phyloP scores from a whole-genome alignment of 1,284 basidiomycete genomes.

The Filobasidium uniguttulatum region DNA sequence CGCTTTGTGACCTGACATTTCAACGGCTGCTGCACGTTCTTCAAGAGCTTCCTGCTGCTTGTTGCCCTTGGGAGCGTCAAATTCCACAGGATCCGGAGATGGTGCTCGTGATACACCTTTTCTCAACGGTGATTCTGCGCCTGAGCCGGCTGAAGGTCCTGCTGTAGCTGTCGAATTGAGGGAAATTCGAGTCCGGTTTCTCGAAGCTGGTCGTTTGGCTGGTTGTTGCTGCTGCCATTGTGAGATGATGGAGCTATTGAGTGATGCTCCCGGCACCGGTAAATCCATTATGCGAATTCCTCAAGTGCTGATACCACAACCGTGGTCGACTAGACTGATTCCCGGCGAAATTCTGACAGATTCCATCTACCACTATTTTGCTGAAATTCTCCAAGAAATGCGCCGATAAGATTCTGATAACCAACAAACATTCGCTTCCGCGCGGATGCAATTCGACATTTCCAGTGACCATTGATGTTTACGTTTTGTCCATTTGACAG shows the following conservation, averaged over 20 bases:
- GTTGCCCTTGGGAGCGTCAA: background rate
- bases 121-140: slow-evolving; percentile 1
- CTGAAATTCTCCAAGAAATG: too few species aligned
- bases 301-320: too few species aligned
- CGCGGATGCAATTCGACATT: too few species aligned
- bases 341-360: too few species aligned
- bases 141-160: slow-evolving; percentile 4
- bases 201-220: slow-evolving; percentile 5
- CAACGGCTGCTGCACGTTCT: background rate
- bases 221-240: slow-evolving; percentile 12
- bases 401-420: too few species aligned
- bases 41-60: background rate
- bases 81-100: background rate
- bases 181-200: slow-evolving; percentile 7
- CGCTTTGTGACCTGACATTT: background rate
- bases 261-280: slow-evolving; percentile 10
- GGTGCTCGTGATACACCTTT: slow-evolving; percentile 1
- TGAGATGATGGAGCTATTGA: slow-evolving; percentile 15
- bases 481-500: too few species aligned
- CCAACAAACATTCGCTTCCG: too few species aligned
- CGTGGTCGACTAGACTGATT: too few species aligned
- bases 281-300: slow-evolving; percentile 12
- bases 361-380: too few species aligned
- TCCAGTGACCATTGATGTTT: too few species aligned
- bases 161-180: slow-evolving; percentile 5